A percentile compares a stretch with the other conserved stretches of the same genome.
phyloP scores from a whole-genome alignment of 2,329 filamentous ascomycete genomes.

The Epicoccum sorghinum region DNA sequence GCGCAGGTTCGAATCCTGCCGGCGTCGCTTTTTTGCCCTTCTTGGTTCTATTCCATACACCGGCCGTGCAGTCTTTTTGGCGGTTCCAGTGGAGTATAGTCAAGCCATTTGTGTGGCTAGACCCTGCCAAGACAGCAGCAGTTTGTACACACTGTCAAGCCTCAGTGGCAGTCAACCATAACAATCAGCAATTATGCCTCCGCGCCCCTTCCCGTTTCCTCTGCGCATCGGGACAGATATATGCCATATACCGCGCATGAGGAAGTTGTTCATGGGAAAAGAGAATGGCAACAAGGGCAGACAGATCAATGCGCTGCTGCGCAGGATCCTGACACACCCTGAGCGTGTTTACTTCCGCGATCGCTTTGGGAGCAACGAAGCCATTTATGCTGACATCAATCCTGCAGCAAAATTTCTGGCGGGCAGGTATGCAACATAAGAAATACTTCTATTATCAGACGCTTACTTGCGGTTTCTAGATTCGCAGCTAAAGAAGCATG shows the following conservation, averaged over 20 bases:
- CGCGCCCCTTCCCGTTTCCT: constrained; percentile 66
- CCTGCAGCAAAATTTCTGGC: constrained; percentile 39
- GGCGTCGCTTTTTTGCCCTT: constrained; percentile 44
- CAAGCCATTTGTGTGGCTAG: not conserved
- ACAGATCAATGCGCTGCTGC: constrained; percentile 28
- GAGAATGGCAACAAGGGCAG: constrained; percentile 2
- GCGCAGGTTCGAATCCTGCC: constrained; percentile 50
- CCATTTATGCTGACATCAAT: constrained; percentile 19
- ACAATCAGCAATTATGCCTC: constrained; percentile 45
- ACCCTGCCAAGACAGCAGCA: constrained; percentile 5
- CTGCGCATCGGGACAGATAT: constrained; percentile 80
- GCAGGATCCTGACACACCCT: constrained; percentile 38
- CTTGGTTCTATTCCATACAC: not conserved
- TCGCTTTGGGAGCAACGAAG: constrained; percentile 30
- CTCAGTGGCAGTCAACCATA: no score
- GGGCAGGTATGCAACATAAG: constrained; percentile 37
- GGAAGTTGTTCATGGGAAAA: constrained; percentile 57
- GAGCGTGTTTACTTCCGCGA: constrained; percentile 40
- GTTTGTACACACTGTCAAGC: no score
- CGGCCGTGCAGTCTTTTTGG: no score
- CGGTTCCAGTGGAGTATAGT: no score
- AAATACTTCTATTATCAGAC: not conserved
- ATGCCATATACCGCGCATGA: constrained; percentile 71
- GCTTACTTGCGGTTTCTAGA: constrained; percentile 31
- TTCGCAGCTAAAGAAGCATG: constrained; percentile 60